Percentiles rank a stretch among this genome's conserved stretches.
Conservation (phyloP, 2,329 filamentous ascomycete genomes). For the Xylariaceae sp. region DNA sequence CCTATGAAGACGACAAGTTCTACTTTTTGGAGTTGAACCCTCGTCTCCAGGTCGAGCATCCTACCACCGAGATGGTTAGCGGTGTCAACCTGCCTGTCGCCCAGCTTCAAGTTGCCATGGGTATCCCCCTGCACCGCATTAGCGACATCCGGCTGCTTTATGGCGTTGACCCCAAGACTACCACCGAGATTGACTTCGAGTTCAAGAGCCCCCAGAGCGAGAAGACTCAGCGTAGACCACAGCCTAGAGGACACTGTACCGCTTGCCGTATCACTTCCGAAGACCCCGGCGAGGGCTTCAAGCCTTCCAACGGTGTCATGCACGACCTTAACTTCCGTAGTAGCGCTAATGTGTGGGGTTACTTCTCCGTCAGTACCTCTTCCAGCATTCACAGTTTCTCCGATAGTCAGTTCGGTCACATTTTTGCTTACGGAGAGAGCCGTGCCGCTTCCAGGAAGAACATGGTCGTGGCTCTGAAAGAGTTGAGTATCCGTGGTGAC, state of each 20-base stretch:
- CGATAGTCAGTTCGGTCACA: conserved; percentile 98
- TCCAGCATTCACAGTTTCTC: conserved; percentile 99
- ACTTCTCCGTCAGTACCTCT: conserved; percentile 96
- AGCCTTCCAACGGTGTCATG: conserved; percentile 98
- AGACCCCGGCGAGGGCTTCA: conserved; percentile 98
- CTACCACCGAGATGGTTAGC: conserved; percentile 98
- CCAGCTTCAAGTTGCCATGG: conserved; percentile 98
- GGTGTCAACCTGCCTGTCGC: conserved; percentile 96
- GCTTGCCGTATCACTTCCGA: conserved; percentile 99
- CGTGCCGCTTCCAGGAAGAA: conserved; percentile 94
- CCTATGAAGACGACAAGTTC: conserved; percentile 95
- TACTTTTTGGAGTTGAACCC: conserved; percentile 99
- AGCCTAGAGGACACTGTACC: conserved; percentile 94
- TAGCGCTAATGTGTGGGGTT: conserved; percentile 99
- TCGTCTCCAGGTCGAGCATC: conserved; percentile 98
- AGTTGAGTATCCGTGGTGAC: conserved; percentile 98
- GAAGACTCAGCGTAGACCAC: conserved; percentile 82
- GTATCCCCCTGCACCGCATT: conserved; percentile 91
- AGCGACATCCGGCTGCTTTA: conserved; percentile 95
- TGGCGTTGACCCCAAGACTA: conserved; percentile 85
- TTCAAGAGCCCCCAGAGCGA: conserved; percentile 84
- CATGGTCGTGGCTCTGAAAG: conserved; percentile 98
- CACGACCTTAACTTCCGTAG: conserved; percentile 98
- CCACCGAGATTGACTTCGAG: conserved; percentile 91
- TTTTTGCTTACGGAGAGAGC: conserved; percentile 98